Evolutionary conservation across 2,329 filamentous ascomycete genomes (phyloP).

Genomic region (Sclerotinia trifoliorum): DNA sequence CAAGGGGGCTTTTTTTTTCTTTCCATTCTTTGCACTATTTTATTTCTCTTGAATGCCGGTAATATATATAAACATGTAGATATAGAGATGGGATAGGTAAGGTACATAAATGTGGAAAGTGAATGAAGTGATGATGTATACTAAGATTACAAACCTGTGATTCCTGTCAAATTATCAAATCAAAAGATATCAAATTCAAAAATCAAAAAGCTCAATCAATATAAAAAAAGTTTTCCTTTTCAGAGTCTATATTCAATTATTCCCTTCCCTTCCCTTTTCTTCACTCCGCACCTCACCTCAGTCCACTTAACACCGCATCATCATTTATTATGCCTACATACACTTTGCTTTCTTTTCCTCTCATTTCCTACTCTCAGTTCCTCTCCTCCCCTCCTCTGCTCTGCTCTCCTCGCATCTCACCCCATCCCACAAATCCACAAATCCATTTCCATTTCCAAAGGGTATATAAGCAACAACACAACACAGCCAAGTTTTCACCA

Average conservation of each 20-base stretch:
- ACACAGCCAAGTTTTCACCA: not conserved
- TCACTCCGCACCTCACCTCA: not conserved
- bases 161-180: no score
- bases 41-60: no score
- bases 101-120: no score
- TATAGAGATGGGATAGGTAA: no score
- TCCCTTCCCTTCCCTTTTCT: not conserved
- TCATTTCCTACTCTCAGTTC: not conserved
- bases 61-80: no score
- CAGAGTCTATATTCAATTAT: conserved; percentile 24
- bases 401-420: no score
- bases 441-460: conserved; percentile 8
- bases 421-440: not conserved
- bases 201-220: not conserved
- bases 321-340: not conserved
- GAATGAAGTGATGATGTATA: no score
- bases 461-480: conserved; percentile 23
- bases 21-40: no score
- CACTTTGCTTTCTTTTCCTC: not conserved
- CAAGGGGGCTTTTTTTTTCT: no score
- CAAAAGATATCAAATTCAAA: no score
- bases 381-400: not conserved
- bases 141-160: no score
- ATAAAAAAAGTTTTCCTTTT: conserved; percentile 6
- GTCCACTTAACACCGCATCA: not conserved